phyloP scores from a whole-genome alignment of 1,284 basidiomycete species.

The Ustanciosporium gigantosporum region DNA sequence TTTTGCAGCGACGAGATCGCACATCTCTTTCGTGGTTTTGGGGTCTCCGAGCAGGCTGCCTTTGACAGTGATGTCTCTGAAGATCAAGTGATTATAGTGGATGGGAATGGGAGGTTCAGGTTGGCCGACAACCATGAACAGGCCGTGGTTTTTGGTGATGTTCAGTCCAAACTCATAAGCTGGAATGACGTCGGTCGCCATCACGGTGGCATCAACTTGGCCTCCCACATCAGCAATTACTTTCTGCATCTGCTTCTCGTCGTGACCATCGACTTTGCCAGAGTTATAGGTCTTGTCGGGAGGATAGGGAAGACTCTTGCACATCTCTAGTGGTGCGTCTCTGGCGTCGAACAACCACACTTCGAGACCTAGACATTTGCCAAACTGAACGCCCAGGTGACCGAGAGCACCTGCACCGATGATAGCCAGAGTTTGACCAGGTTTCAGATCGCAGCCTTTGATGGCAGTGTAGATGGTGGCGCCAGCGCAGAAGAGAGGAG shows the following conservation, averaged over 20 bases:
- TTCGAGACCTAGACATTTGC: constrained; percentile 55
- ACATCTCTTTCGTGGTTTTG: constrained; percentile 31
- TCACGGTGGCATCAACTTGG: constrained; percentile 30
- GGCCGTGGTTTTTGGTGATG: constrained; percentile 33
- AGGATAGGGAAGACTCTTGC: constrained; percentile 16
- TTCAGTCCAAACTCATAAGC: constrained; percentile 27
- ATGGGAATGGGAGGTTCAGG: constrained; percentile 35
- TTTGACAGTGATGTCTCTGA: constrained; percentile 40
- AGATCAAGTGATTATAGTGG: constrained; percentile 37
- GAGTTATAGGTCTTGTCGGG: constrained; percentile 36
- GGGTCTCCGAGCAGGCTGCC: constrained; percentile 41
- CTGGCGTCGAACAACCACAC: constrained; percentile 53
- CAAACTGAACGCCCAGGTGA: constrained; percentile 48
- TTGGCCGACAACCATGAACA: constrained; percentile 41
- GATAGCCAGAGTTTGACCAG: constrained; percentile 79
- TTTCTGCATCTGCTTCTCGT: constrained; percentile 7
- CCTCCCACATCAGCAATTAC: constrained; percentile 14
- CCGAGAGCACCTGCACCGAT: constrained; percentile 73
- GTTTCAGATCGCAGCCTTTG: constrained; percentile 70
- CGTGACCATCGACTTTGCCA: constrained; percentile 16
- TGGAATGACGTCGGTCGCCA: constrained; percentile 33
- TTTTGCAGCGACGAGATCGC: constrained; percentile 36
- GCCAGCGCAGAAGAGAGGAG: constrained; percentile 77
- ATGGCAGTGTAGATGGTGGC: constrained; percentile 83
- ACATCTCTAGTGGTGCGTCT: constrained; percentile 21